Base-by-base conservation (phyloP, 2,329 filamentous ascomycete genomes). In the Hymenoscyphus salicellus region DNA sequence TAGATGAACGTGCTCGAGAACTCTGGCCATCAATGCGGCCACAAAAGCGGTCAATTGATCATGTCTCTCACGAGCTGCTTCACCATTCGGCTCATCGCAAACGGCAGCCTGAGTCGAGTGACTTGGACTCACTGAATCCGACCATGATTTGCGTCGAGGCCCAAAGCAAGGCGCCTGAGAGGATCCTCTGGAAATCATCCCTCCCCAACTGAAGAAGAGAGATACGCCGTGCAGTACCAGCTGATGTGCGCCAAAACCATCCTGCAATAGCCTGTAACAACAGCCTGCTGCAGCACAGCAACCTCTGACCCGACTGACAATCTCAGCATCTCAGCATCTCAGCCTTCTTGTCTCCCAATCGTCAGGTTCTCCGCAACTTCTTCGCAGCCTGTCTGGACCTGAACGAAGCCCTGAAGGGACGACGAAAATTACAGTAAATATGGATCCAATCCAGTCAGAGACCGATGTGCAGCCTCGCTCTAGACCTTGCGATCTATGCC, bases 391-490 rank as follows among this genome's bases (percentile, higher is more conserved):
- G n/a, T 30, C n/a, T 7, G n/a, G 5, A 23, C 33, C 36, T 38
- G 2, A 11, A 33, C 33, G 33, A 3, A 38, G 36, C 11, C 36
- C 36, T 38, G 36, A 52, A 52, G 3, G 23, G n/a, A 49, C 20
- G 43, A 8, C 7, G n/a, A 52, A 23, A 52, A 14, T 14, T 2
- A 14, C 20, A 7, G 5, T 46, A 4, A 17, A 23, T 20, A 52
- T 11, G n/a, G 20, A 20, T 11, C 5, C n/a, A n/a, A n/a, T n/a
- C n/a, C n/a, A n/a, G n/a, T n/a, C n/a, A n/a, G n/a, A n/a, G n/a
- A n/a, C n/a, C n/a, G n/a, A n/a, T n/a, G n/a, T n/a, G n/a, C n/a
- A 49, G 43, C 46, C 46, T 52, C 11, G 46, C 46, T 52, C 46
- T 52, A 52, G 46, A 16, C 20, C n/a, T 3, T 16, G 11, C 23